These are phyloP conservation scores for Triglochin maritima DNA, from an alignment of 106 monocot genomes.

Conservation along the genomic window DNA sequence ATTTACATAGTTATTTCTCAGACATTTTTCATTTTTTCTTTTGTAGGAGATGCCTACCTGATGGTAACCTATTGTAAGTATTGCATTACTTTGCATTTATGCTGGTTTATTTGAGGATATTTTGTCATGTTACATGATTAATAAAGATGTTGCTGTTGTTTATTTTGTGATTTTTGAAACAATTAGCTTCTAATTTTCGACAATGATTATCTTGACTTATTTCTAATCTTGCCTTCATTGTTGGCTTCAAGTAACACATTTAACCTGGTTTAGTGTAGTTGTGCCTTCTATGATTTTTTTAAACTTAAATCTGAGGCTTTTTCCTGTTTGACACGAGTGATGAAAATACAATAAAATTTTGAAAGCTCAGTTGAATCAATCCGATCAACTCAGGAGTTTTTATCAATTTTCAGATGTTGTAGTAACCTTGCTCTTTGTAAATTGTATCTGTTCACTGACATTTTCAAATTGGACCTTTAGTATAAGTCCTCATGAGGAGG, in stretches of 20 bases:
- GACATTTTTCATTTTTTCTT: slow-evolving; percentile 1
- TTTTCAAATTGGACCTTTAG: too few relatives aligned
- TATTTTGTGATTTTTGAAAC: not conserved
- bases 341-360: too few relatives aligned
- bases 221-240: not conserved
- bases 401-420: too few relatives aligned
- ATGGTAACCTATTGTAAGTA: slow-evolving; percentile 88
- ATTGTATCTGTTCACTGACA: too few relatives aligned
- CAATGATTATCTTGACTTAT: not conserved
- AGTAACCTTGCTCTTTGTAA: too few relatives aligned
- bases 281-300: too few relatives aligned
- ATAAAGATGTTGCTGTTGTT: not conserved
- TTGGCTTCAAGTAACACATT: not conserved
- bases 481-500: too few relatives aligned
- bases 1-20: not conserved
- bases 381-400: too few relatives aligned
- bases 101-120: not conserved
- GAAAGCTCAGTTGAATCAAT: too few relatives aligned
- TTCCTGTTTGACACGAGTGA: too few relatives aligned
- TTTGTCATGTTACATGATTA: not conserved
- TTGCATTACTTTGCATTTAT: not conserved
- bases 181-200: not conserved
- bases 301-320: too few relatives aligned
- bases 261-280: not conserved
- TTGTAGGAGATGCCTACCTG: slow-evolving; percentile 62